A percentile compares a stretch with the other conserved stretches of the same genome.
phyloP scores from a whole-genome alignment of 768 basidiomycete genomes.

The Pulveroboletus sp. region DNA sequence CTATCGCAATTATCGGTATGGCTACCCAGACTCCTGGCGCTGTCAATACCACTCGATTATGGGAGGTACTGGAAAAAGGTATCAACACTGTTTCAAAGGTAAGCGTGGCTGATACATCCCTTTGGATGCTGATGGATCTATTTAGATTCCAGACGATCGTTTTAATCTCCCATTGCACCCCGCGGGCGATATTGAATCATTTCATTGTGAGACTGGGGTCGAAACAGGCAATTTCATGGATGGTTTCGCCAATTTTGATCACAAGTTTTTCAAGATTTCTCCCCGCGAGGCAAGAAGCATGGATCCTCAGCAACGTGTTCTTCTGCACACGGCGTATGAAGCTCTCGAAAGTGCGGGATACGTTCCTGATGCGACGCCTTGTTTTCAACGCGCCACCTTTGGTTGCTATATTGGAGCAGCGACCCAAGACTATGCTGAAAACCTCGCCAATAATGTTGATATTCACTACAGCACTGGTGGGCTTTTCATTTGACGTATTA shows the following conservation, averaged over 20 bases:
- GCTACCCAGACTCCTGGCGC: slow-evolving; percentile 57
- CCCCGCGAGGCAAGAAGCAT: slow-evolving; percentile 73
- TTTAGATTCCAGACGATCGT: slow-evolving; percentile 60
- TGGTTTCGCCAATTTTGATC: slow-evolving; percentile 59
- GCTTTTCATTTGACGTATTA: slow-evolving; percentile 8
- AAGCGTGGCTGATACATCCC: slow-evolving; percentile 6
- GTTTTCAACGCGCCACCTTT: slow-evolving; percentile 51
- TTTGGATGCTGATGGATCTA: background rate
- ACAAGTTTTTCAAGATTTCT: slow-evolving; percentile 68
- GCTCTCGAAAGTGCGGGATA: slow-evolving; percentile 73
- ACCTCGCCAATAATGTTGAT: slow-evolving; percentile 59
- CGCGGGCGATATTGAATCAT: slow-evolving; percentile 14
- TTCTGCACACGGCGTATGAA: slow-evolving; percentile 64
- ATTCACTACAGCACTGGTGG: slow-evolving; percentile 70
- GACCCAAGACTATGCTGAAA: slow-evolving; percentile 68
- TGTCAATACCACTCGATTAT: slow-evolving; percentile 43
- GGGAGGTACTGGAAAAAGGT: slow-evolving; percentile 58
- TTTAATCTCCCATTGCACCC: slow-evolving; percentile 47
- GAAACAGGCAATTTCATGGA: slow-evolving; percentile 64
- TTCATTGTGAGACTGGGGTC: slow-evolving; percentile 46
- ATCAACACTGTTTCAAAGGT: slow-evolving; percentile 59
- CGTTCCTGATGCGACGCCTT: slow-evolving; percentile 53
- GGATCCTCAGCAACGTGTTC: slow-evolving; percentile 73
- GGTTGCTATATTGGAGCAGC: slow-evolving; percentile 70
- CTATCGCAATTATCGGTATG: slow-evolving; percentile 74